Base-by-base conservation (phyloP, 306 rosid species). In the Prunus mira region DNA sequence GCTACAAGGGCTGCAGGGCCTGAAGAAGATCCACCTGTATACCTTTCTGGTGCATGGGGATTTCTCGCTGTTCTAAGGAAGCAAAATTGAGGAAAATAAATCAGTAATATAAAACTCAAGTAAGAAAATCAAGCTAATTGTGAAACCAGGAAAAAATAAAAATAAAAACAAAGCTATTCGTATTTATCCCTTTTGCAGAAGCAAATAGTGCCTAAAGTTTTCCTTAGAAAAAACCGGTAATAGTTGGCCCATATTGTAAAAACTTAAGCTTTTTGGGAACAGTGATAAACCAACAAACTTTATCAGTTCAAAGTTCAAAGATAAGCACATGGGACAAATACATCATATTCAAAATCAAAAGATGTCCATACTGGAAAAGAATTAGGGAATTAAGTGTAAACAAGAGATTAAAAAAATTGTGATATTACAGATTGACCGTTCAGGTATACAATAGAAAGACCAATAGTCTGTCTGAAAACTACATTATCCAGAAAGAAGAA, bases 1-100 rank as follows among this genome's bases (percentile, higher is more conserved):
- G 97, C 98, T 80, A 94, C 97, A 85, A 94, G 73, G 76, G 98
- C 97, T 70, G 97, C 98, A 20, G 98, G 96, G 69, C 98, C 98
- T 9, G 97, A 94, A 68, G 98, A 94, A 81, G 98, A 94, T 78
- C 98, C 98, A 13, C 97, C 98, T 4, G 98, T 94, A 75, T 94
- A 94, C 82, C 98, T 86, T 60, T 92, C 97, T 76, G 77, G 92
- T 55, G 93, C 97, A 85, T 94, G 98, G 70, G 97, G 98, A 89
- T 94, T 94, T 84, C 98, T 92, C 56, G 92, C 80, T 55, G 98
- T 90, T 79, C 98, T 91, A 87, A 82, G 61, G 75, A 64, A 55
- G 72, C 49, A 56, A 70, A 22, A 78, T 72, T 78, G 75, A 69
- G 76, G 72, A 50, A 52, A 62, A 49, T 32, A 64, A 60, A 20